Evolutionary conservation across 1,284 basidiomycete genomes (phyloP).

Genomic region (Ustilago sp.): DNA sequence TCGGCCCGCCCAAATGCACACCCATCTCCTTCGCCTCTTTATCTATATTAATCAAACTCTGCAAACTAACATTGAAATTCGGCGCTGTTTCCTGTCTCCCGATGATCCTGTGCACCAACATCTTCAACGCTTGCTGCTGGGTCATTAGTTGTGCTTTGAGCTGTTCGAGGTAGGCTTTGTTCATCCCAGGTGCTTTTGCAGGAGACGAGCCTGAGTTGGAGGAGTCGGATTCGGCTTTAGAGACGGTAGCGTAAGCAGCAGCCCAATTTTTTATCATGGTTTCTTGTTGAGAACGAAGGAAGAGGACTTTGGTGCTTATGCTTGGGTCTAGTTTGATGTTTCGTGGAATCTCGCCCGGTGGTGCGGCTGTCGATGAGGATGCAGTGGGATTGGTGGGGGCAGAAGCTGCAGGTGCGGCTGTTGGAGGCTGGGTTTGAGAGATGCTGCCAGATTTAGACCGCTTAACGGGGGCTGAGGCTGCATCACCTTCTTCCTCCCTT

Average conservation of each 20-base stretch:
- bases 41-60: slow-evolving; percentile 59
- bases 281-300: slow-evolving; percentile 59
- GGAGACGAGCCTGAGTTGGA: neutral
- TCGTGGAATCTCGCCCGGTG: slow-evolving; percentile 15
- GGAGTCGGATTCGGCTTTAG: slow-evolving; percentile 17
- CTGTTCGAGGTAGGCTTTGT: slow-evolving; percentile 51
- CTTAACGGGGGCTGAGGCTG: slow-evolving; percentile 27
- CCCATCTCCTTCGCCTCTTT: slow-evolving; percentile 62
- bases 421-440: slow-evolving; percentile 22
- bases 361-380: neutral
- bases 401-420: neutral
- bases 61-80: slow-evolving; percentile 55
- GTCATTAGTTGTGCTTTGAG: slow-evolving; percentile 52
- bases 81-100: slow-evolving; percentile 40
- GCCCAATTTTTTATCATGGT: slow-evolving; percentile 61
- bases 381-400: neutral
- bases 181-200: slow-evolving; percentile 36
- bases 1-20: slow-evolving; percentile 54
- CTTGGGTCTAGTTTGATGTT: slow-evolving; percentile 46
- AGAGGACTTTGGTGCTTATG: slow-evolving; percentile 49
- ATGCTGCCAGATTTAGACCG: slow-evolving; percentile 44
- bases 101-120: slow-evolving; percentile 45
- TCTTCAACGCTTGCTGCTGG: slow-evolving; percentile 57
- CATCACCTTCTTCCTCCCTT: slow-evolving; percentile 26
- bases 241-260: slow-evolving; percentile 29